phyloP scores from a whole-genome alignment of 805 yeast species.

The Lipomyces kockii region DNA sequence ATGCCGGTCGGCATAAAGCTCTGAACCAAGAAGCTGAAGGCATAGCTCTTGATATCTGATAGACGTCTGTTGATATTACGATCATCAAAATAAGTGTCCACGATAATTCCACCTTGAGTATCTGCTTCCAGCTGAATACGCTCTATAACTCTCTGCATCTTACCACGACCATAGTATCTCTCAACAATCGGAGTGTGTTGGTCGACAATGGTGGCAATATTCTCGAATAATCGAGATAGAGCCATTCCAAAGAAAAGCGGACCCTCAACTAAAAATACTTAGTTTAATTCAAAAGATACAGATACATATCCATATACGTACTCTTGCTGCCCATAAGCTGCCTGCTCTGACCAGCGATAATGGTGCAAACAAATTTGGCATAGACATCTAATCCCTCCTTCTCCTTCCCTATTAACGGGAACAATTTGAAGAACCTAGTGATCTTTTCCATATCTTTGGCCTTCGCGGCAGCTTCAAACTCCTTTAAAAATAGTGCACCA shows the following conservation, averaged over 20 bases:
- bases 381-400: constrained; percentile 77
- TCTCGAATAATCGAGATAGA: constrained; percentile 65
- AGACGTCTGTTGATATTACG: constrained; percentile 61
- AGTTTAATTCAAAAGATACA: neutral
- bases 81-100: constrained; percentile 83
- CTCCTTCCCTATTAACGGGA: constrained; percentile 80
- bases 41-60: constrained; percentile 60
- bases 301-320: constrained; percentile 5
- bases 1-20: constrained; percentile 40
- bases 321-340: constrained; percentile 40
- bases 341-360: constrained; percentile 79
- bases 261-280: constrained; percentile 30
- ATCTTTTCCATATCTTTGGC: constrained; percentile 67
- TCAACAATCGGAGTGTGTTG: constrained; percentile 84
- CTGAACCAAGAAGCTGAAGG: constrained; percentile 54
- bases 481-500: constrained; percentile 58
- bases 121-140: constrained; percentile 87
- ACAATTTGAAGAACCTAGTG: constrained; percentile 79
- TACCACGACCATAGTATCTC: constrained; percentile 66
- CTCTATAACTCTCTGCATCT: constrained; percentile 67
- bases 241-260: constrained; percentile 48
- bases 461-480: constrained; percentile 73
- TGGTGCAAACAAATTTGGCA: constrained; percentile 82
- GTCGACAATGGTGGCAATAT: constrained; percentile 77
- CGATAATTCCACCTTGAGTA: constrained; percentile 85